Base-by-base conservation (phyloP, 345 rosid genomes). In the Gossypium anomalum region DNA sequence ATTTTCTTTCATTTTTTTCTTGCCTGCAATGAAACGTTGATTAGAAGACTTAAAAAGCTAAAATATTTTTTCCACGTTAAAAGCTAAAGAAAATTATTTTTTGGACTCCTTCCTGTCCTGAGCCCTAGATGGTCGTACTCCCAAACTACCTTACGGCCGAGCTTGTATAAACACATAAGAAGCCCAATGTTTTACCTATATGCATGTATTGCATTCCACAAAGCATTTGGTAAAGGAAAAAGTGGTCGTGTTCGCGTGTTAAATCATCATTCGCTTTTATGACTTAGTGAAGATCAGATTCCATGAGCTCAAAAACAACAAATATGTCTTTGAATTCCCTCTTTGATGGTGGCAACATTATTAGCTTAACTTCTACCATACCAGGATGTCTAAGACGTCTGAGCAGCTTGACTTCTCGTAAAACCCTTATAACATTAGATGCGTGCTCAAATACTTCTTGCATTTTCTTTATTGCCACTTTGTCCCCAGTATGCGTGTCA, bases 201-300 rank as follows among this genome's bases (percentile, higher is more conserved):
- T n/a, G n/a, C 98, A 94, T 92, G 63, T 86, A 92, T 78, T 94
- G 92, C 86, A 94, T 75, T 49, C 97, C 98, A 4, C 98, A 93
- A 29, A 94, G 87, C 98, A 94, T 92, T 79, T 94, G 98, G 80
- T 94, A 94, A 76, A 94, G 98, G 73, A 94, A 94, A 78, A 94
- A 94, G 67, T 92, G 98, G 62, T 89, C 97, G 77, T 94, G 98
- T 65, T 94, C 98, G 27, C 81, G 84, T 5, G 98, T 94, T 86
- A 94, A 56, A 22, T 56, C 61, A 19, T 56, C 27, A 20, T 56
- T 56, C 9, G 61, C 61, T 56, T 56, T 56, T 11, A 56, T 56
- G 61, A 56, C 99, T 79, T 95, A 96, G 70, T 95, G 98, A 73
- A 95, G 93, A 77, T 95, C 99, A 15, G 98, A 95, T 80, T 95